phyloP scores from a whole-genome alignment of 345 rosid species.

The Eutrema yunnanense region DNA sequence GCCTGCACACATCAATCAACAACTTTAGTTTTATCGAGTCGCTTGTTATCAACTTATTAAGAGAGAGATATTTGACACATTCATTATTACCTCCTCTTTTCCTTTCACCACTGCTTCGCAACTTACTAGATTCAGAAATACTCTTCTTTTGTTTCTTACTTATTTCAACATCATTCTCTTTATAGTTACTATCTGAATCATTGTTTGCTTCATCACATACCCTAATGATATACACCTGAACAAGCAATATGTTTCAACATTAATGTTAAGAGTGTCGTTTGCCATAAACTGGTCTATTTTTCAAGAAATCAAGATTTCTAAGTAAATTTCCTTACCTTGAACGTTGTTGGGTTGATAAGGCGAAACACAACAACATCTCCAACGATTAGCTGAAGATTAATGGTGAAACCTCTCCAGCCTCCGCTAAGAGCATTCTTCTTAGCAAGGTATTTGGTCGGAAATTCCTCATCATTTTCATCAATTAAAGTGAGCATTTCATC shows the following conservation, averaged over 20 bases:
- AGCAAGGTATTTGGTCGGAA: conserved; percentile 39
- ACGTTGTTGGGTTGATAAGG: conserved; percentile 35
- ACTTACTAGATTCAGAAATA: not conserved
- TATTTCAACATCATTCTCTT: not conserved
- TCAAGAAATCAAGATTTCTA: not conserved
- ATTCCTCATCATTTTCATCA: conserved; percentile 44
- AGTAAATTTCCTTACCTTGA: conserved; percentile 39
- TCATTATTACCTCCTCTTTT: conserved; percentile 19
- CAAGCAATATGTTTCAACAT: not conserved
- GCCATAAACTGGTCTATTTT: not conserved
- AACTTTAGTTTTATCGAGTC: not conserved
- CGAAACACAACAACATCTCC: conserved; percentile 67
- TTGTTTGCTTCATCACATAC: conserved; percentile 18
- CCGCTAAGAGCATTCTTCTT: conserved; percentile 57
- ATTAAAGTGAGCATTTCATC: conserved; percentile 31
- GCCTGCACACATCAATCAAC: conserved; percentile 12
- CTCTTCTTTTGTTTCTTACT: conserved; percentile 2
- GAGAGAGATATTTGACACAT: not conserved
- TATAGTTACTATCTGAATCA: not conserved
- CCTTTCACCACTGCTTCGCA: conserved; percentile 19
- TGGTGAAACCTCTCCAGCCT: conserved; percentile 57
- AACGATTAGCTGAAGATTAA: conserved; percentile 42
- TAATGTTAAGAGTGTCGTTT: not conserved
- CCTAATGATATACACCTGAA: conserved; percentile 30
- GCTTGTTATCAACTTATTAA: not conserved